Base-by-base conservation (phyloP, 192 early-diverging fungal genomes). In the Funneliformis mosseae region DNA sequence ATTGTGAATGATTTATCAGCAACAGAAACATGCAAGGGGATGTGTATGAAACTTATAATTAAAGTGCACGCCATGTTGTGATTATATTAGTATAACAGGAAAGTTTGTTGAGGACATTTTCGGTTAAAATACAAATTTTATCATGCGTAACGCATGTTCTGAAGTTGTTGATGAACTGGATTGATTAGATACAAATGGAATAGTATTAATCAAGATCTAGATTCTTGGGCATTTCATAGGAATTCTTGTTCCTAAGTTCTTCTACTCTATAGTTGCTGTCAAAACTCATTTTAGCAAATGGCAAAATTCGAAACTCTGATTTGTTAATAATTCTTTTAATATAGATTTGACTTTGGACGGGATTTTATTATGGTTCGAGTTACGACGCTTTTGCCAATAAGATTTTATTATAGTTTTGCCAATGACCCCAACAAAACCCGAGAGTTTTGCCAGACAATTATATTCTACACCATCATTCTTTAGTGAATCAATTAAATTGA, bases 131-230 rank as follows among this genome's bases (percentile, higher is more conserved):
- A 70, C 25, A 0, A 39, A 28, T 18, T 70, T 70, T 42, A 39
- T 70, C 11, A 70, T 70, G 25, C 25, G 68, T 39, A 39, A 14
- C 0, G 1, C 68, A 39, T 42, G 42, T 70, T 39, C 68, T 38
- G 39, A 43, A 43, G 68, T 39, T 4, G 21, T 70, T 70, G 68
- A 70, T 70, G 68, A 70, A 70, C 68, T 70, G 42, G 68, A n/a
- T n/a, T n/a, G 68, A 6, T 39, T 70, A 42, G 68, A 12, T 42
- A 39, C 28, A 11, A 70, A 70, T n/a, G 68, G 68, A 42, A 39
- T 70, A 0, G 38, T 70, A n/a, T n/a, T 70, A 21, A 70, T 70
- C 10, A 16, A 33, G 2, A 70, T 39, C 7, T 70, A 9, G 38
- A 70, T 18, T 8, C 16, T 5, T 70, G 68, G 68, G 21, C 8